Base-by-base conservation (phyloP, 768 basidiomycete species). In the Pleurotus djamor region DNA sequence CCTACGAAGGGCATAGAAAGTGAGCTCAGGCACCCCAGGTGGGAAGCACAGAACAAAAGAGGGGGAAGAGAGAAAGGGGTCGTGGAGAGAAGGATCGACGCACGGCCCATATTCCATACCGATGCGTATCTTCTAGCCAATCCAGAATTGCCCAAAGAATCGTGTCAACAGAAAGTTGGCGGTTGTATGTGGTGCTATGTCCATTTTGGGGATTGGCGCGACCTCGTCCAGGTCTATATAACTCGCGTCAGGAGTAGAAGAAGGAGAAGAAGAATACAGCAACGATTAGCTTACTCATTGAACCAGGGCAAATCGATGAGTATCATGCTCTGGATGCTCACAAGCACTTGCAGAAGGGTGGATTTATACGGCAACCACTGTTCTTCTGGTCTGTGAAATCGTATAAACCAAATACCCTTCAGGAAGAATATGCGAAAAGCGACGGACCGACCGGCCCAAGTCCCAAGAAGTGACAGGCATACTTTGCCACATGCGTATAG, bases 291-390 rank as follows among this genome's bases (percentile, higher is more conserved):
- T 34, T 61, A 83, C 82, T 85, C 84, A 63, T 84, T 86, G 69
- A 78, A 84, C 65, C 78, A 86, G 2, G 83, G 82, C 10, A 75
- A 62, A 38, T 84, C 82, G 17, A 82, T 75, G 36, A 84, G 68
- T 59, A 84, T 84, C 82, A 84, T 84, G 67, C 79, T 79, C 67
- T 84, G 83, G 28, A 84, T 83, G 57, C 80, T 82, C 36, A 86
- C 79, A 14, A 85, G 69, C 14, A 84, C 82, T 66, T 84, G 84
- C 38, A 84, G 70, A 17, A 85, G 67, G 7, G 83, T 84, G n/a
- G 81, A 83, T 52, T 78, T 78, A 47, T 52, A 52, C n/a, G 71
- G 65, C 4, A 70, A 71, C 83, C 83, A 85, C 65, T 80, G 68
- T 66, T 73, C 73, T 60, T 73, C 72, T 52, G 71, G 70, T 2